phyloP scores from a whole-genome alignment of 1,284 basidiomycete genomes.

The Lentinus polychrous region DNA sequence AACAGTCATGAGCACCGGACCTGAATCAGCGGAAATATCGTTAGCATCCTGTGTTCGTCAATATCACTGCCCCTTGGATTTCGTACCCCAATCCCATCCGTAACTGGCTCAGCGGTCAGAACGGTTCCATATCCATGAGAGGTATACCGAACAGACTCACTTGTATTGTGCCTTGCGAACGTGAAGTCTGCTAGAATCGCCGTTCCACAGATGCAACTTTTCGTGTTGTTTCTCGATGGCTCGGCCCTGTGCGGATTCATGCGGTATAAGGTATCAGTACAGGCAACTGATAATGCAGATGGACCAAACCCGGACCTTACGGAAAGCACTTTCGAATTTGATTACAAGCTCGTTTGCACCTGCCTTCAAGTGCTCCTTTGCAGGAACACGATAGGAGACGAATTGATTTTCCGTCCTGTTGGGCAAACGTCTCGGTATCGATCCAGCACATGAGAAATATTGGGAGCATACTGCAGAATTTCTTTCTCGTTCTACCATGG shows the following conservation, averaged over 20 bases:
- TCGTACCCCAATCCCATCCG: slow-evolving; percentile 81
- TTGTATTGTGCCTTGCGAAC: slow-evolving; percentile 88
- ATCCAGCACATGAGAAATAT: background rate
- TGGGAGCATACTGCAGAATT: slow-evolving; percentile 50
- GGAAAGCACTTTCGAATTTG: slow-evolving; percentile 70
- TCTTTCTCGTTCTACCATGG: slow-evolving; percentile 57
- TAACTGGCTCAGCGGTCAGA: slow-evolving; percentile 39
- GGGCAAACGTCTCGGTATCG: background rate
- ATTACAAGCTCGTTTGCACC: slow-evolving; percentile 67
- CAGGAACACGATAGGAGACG: slow-evolving; percentile 54
- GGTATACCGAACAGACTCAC: slow-evolving; percentile 28
- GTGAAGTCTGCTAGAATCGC: slow-evolving; percentile 79
- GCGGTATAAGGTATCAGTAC: background rate
- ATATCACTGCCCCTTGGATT: background rate
- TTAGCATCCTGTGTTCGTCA: too few species aligned
- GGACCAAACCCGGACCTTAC: slow-evolving; percentile 42
- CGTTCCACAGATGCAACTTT: slow-evolving; percentile 74
- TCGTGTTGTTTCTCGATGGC: slow-evolving; percentile 56
- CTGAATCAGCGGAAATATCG: slow-evolving; percentile 18
- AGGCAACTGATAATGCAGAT: too few species aligned
- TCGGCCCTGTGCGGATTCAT: slow-evolving; percentile 40
- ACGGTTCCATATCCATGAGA: background rate
- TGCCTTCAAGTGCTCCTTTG: slow-evolving; percentile 44
- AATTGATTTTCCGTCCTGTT: slow-evolving; percentile 74
- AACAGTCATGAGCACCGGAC: slow-evolving; percentile 68